Evolutionary conservation across 2,329 filamentous ascomycete genomes (phyloP).

Genomic region (Scedosporium aurantiacum): DNA sequence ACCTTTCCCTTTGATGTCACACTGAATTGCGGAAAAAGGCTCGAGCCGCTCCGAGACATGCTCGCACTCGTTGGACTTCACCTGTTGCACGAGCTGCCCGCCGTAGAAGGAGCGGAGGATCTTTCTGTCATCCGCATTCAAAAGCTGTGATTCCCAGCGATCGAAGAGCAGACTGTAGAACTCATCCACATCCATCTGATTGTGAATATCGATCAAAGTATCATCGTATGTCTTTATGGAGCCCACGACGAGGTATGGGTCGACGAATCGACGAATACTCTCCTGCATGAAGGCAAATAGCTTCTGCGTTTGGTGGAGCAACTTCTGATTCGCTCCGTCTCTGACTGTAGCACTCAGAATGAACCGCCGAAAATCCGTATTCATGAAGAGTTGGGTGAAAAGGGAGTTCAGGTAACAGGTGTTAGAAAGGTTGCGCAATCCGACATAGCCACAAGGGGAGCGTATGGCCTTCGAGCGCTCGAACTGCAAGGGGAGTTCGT

Average conservation of each 20-base stretch:
- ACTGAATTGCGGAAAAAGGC: slow-evolving; percentile 87
- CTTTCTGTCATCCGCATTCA: slow-evolving; percentile 55
- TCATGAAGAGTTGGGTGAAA: slow-evolving; percentile 93
- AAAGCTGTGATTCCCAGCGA: slow-evolving; percentile 75
- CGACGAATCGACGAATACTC: slow-evolving; percentile 60
- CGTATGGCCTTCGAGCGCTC: slow-evolving; percentile 61
- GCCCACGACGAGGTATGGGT: slow-evolving; percentile 60
- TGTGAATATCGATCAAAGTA: slow-evolving; percentile 68
- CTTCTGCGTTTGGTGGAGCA: slow-evolving; percentile 67
- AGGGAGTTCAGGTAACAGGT: slow-evolving; percentile 97
- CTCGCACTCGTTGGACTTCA: slow-evolving; percentile 86
- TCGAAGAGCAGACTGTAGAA: slow-evolving; percentile 94
- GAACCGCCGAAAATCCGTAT: slow-evolving; percentile 74
- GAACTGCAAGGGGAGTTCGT: slow-evolving; percentile 49
- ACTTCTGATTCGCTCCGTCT: slow-evolving; percentile 47
- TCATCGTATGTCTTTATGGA: slow-evolving; percentile 78
- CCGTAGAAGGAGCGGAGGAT: slow-evolving; percentile 76
- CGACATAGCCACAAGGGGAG: slow-evolving; percentile 71
- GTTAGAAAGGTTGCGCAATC: slow-evolving; percentile 83
- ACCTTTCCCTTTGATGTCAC: slow-evolving; percentile 87
- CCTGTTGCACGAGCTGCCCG: slow-evolving; percentile 84
- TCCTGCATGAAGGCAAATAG: slow-evolving; percentile 83
- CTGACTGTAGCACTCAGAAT: slow-evolving; percentile 55
- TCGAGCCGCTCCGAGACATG: slow-evolving; percentile 89
- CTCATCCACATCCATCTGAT: slow-evolving; percentile 97